Evolutionary conservation across 495 filamentous ascomycete species (phyloP), one percentile per base, ranked within the genome.

Genomic region (Lasiosphaeria hispida): DNA sequence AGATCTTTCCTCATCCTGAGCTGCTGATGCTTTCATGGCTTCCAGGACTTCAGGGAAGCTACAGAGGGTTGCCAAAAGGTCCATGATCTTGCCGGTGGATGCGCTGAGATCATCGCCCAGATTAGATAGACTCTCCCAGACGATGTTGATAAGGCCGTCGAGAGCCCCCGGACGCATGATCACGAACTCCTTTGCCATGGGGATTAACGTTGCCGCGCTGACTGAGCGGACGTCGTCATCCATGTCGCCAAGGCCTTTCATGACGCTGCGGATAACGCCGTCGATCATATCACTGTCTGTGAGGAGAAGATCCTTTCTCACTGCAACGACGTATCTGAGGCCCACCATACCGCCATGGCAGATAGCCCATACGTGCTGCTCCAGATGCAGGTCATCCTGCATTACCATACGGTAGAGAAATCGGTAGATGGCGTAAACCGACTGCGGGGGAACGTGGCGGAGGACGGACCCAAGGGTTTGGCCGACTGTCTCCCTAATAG

Each of bases 281-380:
- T 98, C 93, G 74, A 97, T 90, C 68, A 98, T 86, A 43, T 85
- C 80, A 14, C 80, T 77, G 62, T 97, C 87, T 59, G 88, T 84
- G 48, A 96, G 78, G 13, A 98, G 81, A 9, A 98, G 73, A 71
- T 97, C 93, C 62, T 90, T 96, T 41, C 94, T 87, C 41, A 97
- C 90, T 4, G 94, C 94, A 35, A 97, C 94, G 47, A 98, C 80
- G 65, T 98, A 98, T 63, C 92, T 80, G 55, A 98, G 75, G 17
- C 94, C 94, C 19, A 96, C 92, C 94, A 97, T 97, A 48, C 95
- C 94, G 57, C 94, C 94, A 72, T 98, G 95, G 66, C 92, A 96
- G 19, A 96, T 89, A 57, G 96, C 90, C 94, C 94, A 98, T 14
- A 90, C 76, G 7, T 86, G 86, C 10, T 80, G 80, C 3, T 85